A percentile compares a stretch with the other conserved stretches of the same genome.
These are phyloP conservation scores for Paraurostyla sp. DNA, from an alignment of 73 alveolate species.

Conservation along the genomic window DNA sequence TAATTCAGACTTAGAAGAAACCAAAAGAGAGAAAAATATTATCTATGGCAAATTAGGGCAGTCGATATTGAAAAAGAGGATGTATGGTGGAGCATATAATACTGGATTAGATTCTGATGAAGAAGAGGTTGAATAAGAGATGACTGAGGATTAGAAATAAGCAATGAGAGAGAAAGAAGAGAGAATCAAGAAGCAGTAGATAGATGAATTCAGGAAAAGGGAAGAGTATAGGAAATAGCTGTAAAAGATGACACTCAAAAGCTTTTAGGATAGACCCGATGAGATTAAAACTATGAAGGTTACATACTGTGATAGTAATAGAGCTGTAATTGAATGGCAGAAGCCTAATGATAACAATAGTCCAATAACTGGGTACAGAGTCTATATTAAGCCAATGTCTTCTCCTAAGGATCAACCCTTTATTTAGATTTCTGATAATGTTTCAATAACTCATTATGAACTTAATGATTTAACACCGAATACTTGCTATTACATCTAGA, in stretches of 20 bases:
- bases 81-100: background rate
- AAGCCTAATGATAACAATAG: slow-evolving; percentile 45
- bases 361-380: slow-evolving; percentile 1
- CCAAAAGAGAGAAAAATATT: background rate
- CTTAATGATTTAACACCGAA: background rate
- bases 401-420: background rate
- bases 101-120: background rate
- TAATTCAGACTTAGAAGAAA: background rate
- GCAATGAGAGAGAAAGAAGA: background rate
- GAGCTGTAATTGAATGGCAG: background rate
- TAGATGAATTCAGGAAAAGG: background rate
- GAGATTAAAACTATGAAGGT: background rate
- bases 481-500: slow-evolving; percentile 10
- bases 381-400: background rate
- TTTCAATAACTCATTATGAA: background rate
- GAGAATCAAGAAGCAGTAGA: slow-evolving; percentile 26
- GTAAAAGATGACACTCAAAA: background rate
- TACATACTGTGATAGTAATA: background rate
- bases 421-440: background rate
- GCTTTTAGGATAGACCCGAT: slow-evolving; percentile 52
- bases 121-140: background rate
- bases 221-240: slow-evolving; percentile 1
- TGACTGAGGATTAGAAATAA: background rate
- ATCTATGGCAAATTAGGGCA: background rate
- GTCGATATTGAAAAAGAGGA: background rate